Evolutionary conservation across 2,329 filamentous ascomycete species (phyloP).

Genomic region (Penicillium janthinellum): DNA sequence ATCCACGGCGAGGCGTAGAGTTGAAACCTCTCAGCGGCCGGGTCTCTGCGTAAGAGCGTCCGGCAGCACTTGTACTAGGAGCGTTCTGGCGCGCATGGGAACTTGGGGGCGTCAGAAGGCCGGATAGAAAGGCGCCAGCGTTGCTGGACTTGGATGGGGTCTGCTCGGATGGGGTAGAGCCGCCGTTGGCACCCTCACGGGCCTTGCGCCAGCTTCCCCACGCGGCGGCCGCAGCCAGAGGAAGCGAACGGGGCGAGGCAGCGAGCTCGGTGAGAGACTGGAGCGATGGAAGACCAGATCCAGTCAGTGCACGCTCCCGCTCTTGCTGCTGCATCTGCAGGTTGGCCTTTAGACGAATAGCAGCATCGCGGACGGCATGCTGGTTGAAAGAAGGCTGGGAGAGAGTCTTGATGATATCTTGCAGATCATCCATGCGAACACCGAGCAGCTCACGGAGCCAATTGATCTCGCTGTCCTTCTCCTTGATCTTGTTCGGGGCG

Average conservation of each 20-base stretch:
- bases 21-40: slow-evolving; percentile 38
- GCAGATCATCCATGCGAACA: slow-evolving; percentile 85
- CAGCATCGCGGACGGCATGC: slow-evolving; percentile 80
- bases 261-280: slow-evolving; percentile 75
- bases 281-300: slow-evolving; percentile 69
- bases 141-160: slow-evolving; percentile 64
- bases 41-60: slow-evolving; percentile 38
- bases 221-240: slow-evolving; percentile 89
- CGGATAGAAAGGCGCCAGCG: slow-evolving; percentile 68
- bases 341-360: slow-evolving; percentile 89
- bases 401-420: slow-evolving; percentile 83
- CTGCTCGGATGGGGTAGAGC: slow-evolving; percentile 35
- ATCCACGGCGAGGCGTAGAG: slow-evolving; percentile 32
- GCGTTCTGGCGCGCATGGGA: slow-evolving; percentile 69
- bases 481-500: slow-evolving; percentile 78
- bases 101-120: slow-evolving; percentile 85
- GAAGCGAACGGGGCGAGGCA: slow-evolving; percentile 74
- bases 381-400: slow-evolving; percentile 74
- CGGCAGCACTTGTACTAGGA: slow-evolving; percentile 41
- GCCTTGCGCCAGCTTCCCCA: slow-evolving; percentile 91
- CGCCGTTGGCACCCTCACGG: slow-evolving; percentile 55
- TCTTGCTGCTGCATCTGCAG: slow-evolving; percentile 98
- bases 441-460: slow-evolving; percentile 94
- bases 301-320: slow-evolving; percentile 78
- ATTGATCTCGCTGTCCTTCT: slow-evolving; percentile 88